Evolutionary conservation across 1,284 basidiomycete species (phyloP).

Genomic region (Puccinia horiana): DNA sequence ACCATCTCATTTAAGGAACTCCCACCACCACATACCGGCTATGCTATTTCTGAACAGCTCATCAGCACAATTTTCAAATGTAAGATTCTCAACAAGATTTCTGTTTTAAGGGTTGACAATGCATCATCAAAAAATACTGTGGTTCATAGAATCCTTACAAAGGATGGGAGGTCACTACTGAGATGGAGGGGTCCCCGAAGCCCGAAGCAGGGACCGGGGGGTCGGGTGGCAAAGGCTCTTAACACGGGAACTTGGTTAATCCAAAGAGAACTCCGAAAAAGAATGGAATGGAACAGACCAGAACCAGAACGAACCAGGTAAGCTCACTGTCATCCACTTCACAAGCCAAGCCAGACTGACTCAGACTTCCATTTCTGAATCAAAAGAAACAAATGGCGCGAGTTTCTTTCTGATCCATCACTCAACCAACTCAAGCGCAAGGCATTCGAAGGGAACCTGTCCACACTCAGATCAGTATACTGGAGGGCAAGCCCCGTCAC

Average conservation of each 20-base stretch:
- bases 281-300: neutral
- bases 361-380: neutral
- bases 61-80: conserved; percentile 5
- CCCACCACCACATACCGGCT: neutral
- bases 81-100: neutral
- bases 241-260: no score
- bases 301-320: no score
- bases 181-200: no score
- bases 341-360: neutral
- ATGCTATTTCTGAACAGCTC: neutral
- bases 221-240: no score
- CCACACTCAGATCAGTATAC: conserved; percentile 32
- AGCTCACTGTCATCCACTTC: neutral
- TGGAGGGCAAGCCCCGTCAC: conserved; percentile 18
- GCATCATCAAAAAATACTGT: neutral
- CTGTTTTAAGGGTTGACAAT: neutral
- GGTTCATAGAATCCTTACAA: neutral
- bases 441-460: conserved; percentile 1
- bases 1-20: neutral
- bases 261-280: no score
- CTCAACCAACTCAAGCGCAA: conserved; percentile 12
- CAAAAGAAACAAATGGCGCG: neutral
- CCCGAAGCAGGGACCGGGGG: no score
- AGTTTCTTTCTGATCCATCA: neutral
- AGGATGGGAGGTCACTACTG: no score